These are phyloP conservation scores for Cyberlindnera mrakii DNA, from an alignment of 805 yeast genomes.

Conservation along the genomic window DNA sequence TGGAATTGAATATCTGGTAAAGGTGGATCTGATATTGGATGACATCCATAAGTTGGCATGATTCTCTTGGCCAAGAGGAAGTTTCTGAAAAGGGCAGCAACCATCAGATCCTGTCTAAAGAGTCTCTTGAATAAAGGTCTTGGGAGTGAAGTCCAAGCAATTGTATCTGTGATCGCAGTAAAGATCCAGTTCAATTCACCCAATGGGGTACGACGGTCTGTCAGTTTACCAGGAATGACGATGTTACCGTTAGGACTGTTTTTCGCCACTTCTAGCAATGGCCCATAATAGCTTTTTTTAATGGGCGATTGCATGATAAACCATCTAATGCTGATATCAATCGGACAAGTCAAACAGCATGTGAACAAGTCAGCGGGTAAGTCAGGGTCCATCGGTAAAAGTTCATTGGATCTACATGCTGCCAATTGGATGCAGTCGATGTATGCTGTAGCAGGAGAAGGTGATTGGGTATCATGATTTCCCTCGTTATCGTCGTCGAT, in stretches of 20 bases:
- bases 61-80: slow-evolving; percentile 87
- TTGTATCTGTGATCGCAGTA: slow-evolving; percentile 96
- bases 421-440: slow-evolving; percentile 90
- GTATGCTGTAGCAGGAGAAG: slow-evolving; percentile 44
- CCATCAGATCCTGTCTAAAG: slow-evolving; percentile 93
- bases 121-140: slow-evolving; percentile 82
- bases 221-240: slow-evolving; percentile 80
- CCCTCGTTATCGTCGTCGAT: slow-evolving; percentile 77
- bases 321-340: slow-evolving; percentile 89
- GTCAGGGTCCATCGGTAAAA: slow-evolving; percentile 87
- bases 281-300: slow-evolving; percentile 36
- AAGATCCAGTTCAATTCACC: slow-evolving; percentile 98
- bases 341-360: slow-evolving; percentile 92
- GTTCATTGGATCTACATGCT: slow-evolving; percentile 82
- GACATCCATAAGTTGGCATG: slow-evolving; percentile 90
- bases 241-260: slow-evolving; percentile 34
- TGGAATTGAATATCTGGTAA: slow-evolving; percentile 82
- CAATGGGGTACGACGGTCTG: slow-evolving; percentile 90
- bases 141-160: slow-evolving; percentile 92
- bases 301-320: slow-evolving; percentile 80
- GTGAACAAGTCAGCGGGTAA: slow-evolving; percentile 95
- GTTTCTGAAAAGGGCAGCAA: slow-evolving; percentile 92
- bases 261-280: slow-evolving; percentile 31
- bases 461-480: slow-evolving; percentile 34
- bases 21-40: slow-evolving; percentile 91